Conservation (phyloP, 2,329 filamentous ascomycete species). For the Lasiodiplodia sp. region DNA sequence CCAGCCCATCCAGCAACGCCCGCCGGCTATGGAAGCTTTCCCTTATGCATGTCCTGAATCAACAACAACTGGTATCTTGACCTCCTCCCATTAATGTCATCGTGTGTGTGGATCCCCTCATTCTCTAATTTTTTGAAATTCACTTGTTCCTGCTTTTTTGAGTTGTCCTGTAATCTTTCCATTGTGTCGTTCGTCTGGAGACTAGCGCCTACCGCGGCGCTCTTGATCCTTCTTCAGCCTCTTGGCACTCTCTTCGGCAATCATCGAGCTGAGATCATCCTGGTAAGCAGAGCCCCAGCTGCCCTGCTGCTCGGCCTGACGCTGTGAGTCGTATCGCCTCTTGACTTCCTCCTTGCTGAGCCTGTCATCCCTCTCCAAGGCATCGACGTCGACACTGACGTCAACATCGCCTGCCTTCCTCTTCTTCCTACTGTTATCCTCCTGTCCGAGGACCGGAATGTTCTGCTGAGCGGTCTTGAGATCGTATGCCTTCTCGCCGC, state of each 20-base stretch:
- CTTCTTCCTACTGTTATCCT: constrained; percentile 83
- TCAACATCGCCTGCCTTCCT: constrained; percentile 92
- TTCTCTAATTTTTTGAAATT: constrained; percentile 9
- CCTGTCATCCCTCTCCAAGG: constrained; percentile 75
- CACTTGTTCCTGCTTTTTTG: neutral
- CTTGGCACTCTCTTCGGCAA: constrained; percentile 91
- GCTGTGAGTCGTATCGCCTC: constrained; percentile 77
- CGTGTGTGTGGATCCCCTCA: neutral
- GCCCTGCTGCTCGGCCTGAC: constrained; percentile 65
- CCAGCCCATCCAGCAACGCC: constrained; percentile 29
- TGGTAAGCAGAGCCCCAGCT: constrained; percentile 80
- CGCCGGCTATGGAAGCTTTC: constrained; percentile 30
- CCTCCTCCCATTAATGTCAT: constrained; percentile 3
- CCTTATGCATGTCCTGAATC: constrained; percentile 27
- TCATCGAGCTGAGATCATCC: constrained; percentile 94
- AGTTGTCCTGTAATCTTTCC: constrained; percentile 15
- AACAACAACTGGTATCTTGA: constrained; percentile 29
- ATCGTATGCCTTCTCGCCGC: constrained; percentile 92
- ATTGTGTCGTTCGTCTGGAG: constrained; percentile 23
- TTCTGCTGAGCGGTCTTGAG: constrained; percentile 67
- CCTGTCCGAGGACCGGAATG: constrained; percentile 78
- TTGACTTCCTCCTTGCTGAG: constrained; percentile 85
- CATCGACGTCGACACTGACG: constrained; percentile 87
- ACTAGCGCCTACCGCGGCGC: constrained; percentile 65
- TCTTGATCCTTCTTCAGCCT: constrained; percentile 88